Base-by-base conservation (phyloP, 495 filamentous ascomycete genomes). In the Cercophora samala region DNA sequence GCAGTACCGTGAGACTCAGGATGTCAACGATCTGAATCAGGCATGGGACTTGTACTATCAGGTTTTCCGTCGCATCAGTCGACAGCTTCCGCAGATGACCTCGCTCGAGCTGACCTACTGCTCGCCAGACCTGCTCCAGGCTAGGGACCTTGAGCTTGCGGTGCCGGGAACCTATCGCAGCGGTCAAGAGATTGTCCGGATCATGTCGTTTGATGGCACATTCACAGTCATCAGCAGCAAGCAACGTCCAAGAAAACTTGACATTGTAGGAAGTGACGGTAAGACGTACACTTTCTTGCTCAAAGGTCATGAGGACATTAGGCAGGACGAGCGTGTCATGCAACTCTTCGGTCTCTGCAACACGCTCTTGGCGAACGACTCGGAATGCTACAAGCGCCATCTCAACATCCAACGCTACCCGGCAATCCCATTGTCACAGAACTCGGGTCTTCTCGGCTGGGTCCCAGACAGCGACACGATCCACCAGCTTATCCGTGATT, bases 31-130 rank as follows among this genome's bases (percentile, higher is more conserved):
- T 73, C 84, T 99, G 58, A 98, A 97, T 75, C 92, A 95, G 75
- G 95, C 95, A 4, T 99, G 95, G 95, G 95, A 99, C 78, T 84
- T 99, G 5, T 99, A 99, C 76, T 98, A 99, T 74, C 93, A 95
- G 46, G 96, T 89, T 0, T 98, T 99, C 88, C 88, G 92, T 46
- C 92, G 95, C 70, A 97, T 99, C 76, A 90, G 88, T n/a, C 84
- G 93, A 61, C 95, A 99, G 74, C 83, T 98, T 22, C 93, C 93
- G 2, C 93, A 97, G 68, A 83, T 98, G 69, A 94, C 91, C 59
- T 91, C 88, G 56, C 83, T 99, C n/a, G 96, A 98, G 74, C 83
- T 99, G 42, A 91, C 93, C 73, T 98, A 98, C 70, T 96, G 97
- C 64, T 98, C 95, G 24, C 96, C 95, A 5, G 93, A 91, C 72